A percentile compares a stretch with the other conserved stretches of the same genome.
Evolutionary conservation across 139 green algal species (phyloP).

Genomic region (Coccomyxa sp.): DNA sequence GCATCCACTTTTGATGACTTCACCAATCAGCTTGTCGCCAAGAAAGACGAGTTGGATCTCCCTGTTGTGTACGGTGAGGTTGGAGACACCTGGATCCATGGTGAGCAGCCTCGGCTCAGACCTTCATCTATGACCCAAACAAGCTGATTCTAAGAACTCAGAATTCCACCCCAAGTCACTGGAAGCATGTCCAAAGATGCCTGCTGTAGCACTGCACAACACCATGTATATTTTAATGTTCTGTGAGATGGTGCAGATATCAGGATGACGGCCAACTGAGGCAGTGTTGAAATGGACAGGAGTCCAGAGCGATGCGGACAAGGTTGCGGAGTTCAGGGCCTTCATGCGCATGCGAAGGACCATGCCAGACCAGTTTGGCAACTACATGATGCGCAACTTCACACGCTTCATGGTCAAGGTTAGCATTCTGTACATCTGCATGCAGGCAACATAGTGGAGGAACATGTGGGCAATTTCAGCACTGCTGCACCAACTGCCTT

Average conservation of each 20-base stretch:
- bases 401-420: slow-evolving; percentile 49
- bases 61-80: slow-evolving; percentile 27
- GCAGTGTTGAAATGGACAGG: not conserved
- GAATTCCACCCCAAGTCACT: not conserved
- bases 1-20: slow-evolving; percentile 53
- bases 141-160: not conserved
- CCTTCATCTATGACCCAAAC: not conserved
- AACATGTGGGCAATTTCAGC: too few relatives aligned
- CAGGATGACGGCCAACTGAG: too few relatives aligned
- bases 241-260: too few relatives aligned
- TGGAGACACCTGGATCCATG: slow-evolving; percentile 66
- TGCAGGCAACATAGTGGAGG: not conserved
- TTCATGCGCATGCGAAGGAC: slow-evolving; percentile 25
- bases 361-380: not conserved
- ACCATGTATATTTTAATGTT: not conserved
- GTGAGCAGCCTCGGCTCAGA: not conserved
- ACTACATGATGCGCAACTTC: slow-evolving; percentile 30
- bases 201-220: not conserved
- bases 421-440: not conserved
- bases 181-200: not conserved
- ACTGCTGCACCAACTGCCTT: too few relatives aligned
- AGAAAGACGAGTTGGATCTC: not conserved
- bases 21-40: slow-evolving; percentile 25
- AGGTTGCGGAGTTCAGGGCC: slow-evolving; percentile 38
- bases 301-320: slow-evolving; percentile 32